Base-by-base conservation (phyloP, 768 basidiomycete species). In the Mycena metata region DNA sequence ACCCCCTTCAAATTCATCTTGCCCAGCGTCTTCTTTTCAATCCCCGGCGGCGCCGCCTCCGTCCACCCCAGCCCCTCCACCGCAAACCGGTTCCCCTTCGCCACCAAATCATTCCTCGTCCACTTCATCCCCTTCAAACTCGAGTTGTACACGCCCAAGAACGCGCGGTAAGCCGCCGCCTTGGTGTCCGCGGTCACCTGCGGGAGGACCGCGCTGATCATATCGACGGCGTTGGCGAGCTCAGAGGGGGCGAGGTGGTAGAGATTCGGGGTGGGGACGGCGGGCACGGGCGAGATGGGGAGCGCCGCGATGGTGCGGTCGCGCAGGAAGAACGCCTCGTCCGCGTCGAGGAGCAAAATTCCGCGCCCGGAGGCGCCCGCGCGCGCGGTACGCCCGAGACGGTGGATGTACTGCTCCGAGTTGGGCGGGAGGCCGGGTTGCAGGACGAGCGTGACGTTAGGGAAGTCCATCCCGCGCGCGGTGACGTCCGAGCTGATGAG, bases 341-440 rank as follows among this genome's bases (percentile, higher is more conserved):
- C 79, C 8, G 82, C 82, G 43, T 85, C 82, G 56, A 91, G 83
- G 45, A 91, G 78, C 49, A 91, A 72, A 59, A 89, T 81, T 3
- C 90, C 89, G 43, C 82, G 83, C 0, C 92, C 91, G 7, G 84
- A 80, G 51, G 87, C 81, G 7, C 92, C 92, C 0, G 92, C 92
- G 49, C 92, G 88, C 13, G 92, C 92, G 19, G 92, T 94, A 52
- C 92, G 87, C 16, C 92, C 92, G 9, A 94, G 89, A 23, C 92
- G 87, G 73, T 93, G 92, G 62, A 94, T 89, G 78, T 94, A 93
- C 75, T 93, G 91, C 73, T 93, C 92, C 26, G 88, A 83, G 62
- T 89, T 85, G 0, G 88, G 85, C 15, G 92, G 92, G 69, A 92
- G 84, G 66, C 89, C 90, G 62, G 89, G 76, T 74, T 91, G 90